A percentile compares a stretch with the other conserved stretches of the same genome.
Evolutionary conservation across 768 basidiomycete genomes (phyloP).

Genomic region (Rhodosporidiobolus sp.): DNA sequence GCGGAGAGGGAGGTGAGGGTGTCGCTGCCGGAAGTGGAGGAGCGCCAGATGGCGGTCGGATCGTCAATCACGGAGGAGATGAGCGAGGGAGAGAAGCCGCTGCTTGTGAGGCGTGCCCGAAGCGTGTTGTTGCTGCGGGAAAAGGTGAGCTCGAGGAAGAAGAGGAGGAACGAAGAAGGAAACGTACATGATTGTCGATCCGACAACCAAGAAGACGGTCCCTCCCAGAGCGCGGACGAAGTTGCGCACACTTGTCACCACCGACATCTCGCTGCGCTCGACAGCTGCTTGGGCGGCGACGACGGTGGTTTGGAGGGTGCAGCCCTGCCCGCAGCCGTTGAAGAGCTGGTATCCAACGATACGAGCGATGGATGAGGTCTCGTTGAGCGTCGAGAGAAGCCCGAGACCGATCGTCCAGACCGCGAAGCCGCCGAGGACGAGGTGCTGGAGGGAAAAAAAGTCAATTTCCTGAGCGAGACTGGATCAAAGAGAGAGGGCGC

Average conservation of each 20-base stretch:
- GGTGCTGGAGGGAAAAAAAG: constrained; percentile 33
- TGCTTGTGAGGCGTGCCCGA: constrained; percentile 9
- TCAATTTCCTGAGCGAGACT: no score
- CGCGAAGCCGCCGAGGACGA: constrained; percentile 63
- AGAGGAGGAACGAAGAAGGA: constrained; percentile 47
- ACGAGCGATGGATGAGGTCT: constrained; percentile 54
- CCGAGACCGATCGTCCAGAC: constrained; percentile 70
- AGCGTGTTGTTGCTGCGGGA: constrained; percentile 53
- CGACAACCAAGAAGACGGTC: constrained; percentile 64
- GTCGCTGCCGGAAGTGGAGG: constrained; percentile 35
- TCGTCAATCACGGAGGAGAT: constrained; percentile 51
- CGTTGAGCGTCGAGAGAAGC: constrained; percentile 62
- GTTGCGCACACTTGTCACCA: constrained; percentile 67
- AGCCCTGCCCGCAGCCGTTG: constrained; percentile 62
- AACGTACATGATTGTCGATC: constrained; percentile 56
- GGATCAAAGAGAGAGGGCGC: no score
- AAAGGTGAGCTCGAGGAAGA: constrained; percentile 39
- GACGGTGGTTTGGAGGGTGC: constrained; percentile 48
- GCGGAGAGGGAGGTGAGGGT: constrained; percentile 51
- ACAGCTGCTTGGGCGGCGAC: constrained; percentile 73
- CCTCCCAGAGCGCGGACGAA: constrained; percentile 70
- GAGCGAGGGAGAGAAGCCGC: constrained; percentile 5
- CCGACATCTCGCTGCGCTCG: constrained; percentile 67
- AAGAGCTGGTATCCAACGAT: constrained; percentile 64
- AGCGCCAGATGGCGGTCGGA: constrained; percentile 51